Percentiles rank a stretch among this genome's conserved stretches.
These are phyloP conservation scores for Cyclostephanos invisitatus DNA, from an alignment of 108 stramenopile species.

Conservation along the genomic window DNA sequence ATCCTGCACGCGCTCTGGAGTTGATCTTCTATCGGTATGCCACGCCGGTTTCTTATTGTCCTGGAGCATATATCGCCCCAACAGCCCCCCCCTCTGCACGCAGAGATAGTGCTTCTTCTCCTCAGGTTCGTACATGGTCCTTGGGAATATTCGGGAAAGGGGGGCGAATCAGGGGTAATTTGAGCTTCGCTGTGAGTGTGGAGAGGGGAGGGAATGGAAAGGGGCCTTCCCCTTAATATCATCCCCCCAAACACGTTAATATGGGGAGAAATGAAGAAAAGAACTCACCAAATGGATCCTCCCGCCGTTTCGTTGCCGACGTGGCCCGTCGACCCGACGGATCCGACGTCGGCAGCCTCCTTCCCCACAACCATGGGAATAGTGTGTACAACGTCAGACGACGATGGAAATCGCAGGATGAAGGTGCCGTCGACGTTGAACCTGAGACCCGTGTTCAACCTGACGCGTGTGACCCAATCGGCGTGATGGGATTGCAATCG, in stretches of 20 bases:
- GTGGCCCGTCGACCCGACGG: not conserved
- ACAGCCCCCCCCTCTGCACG: constrained; percentile 39
- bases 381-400: not conserved
- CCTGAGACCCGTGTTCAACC: constrained; percentile 56
- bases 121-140: constrained; percentile 73
- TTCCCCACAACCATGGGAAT: constrained; percentile 7
- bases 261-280: not conserved
- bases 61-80: constrained; percentile 71
- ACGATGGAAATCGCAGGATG: constrained; percentile 52
- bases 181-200: not conserved
- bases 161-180: too few species aligned
- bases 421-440: constrained; percentile 77
- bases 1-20: constrained; percentile 62
- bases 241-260: too few species aligned
- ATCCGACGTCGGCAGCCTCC: not conserved
- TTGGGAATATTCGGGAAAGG: constrained; percentile 29
- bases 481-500: constrained; percentile 63
- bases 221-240: too few species aligned
- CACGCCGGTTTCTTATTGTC: constrained; percentile 78
- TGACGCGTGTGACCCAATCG: constrained; percentile 55
- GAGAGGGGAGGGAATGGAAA: not conserved
- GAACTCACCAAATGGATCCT: constrained; percentile 43
- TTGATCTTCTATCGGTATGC: constrained; percentile 53
- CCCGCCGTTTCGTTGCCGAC: not conserved
- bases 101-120: constrained; percentile 81